These are phyloP conservation scores for Ganoderma multipileum DNA, from an alignment of 1,284 basidiomycete species.

Conservation along the genomic window DNA sequence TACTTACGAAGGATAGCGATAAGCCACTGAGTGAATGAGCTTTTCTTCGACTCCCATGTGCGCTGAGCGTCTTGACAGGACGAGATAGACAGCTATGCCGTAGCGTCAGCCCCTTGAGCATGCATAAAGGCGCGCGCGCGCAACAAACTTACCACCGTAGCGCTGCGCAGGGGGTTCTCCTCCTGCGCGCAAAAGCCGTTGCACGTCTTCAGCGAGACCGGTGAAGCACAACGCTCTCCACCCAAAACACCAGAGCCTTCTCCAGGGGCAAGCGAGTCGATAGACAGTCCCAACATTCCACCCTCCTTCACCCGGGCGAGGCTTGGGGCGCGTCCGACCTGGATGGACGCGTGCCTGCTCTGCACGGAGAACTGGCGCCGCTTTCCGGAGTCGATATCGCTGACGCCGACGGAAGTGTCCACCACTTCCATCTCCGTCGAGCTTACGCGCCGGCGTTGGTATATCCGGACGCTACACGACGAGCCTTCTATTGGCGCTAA, in stretches of 20 bases:
- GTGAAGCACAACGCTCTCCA: conserved; percentile 21
- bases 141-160: conserved; percentile 25
- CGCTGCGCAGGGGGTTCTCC: conserved; percentile 11
- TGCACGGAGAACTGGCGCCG: conserved; percentile 21
- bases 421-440: conserved; percentile 19
- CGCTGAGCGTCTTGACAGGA: conserved; percentile 32
- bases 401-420: conserved; percentile 24
- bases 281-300: background rate
- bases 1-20: conserved; percentile 24
- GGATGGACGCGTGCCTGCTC: conserved; percentile 19
- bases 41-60: conserved; percentile 31
- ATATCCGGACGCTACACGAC: conserved; percentile 18
- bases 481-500: conserved; percentile 14
- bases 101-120: background rate
- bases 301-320: conserved; percentile 19
- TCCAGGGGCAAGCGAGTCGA: conserved; percentile 8
- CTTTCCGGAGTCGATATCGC: conserved; percentile 17
- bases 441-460: conserved; percentile 19
- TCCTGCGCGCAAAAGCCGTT: conserved; percentile 27
- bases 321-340: conserved; percentile 11
- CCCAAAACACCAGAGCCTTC: conserved; percentile 3
- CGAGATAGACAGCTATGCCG: conserved; percentile 29
- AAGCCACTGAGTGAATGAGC: conserved; percentile 31
- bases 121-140: no score
- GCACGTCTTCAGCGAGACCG: conserved; percentile 24